Percentiles rank a stretch among this genome's conserved stretches.
Evolutionary conservation across 768 basidiomycete genomes (phyloP).

Genomic region (Crepidotus variabilis): DNA sequence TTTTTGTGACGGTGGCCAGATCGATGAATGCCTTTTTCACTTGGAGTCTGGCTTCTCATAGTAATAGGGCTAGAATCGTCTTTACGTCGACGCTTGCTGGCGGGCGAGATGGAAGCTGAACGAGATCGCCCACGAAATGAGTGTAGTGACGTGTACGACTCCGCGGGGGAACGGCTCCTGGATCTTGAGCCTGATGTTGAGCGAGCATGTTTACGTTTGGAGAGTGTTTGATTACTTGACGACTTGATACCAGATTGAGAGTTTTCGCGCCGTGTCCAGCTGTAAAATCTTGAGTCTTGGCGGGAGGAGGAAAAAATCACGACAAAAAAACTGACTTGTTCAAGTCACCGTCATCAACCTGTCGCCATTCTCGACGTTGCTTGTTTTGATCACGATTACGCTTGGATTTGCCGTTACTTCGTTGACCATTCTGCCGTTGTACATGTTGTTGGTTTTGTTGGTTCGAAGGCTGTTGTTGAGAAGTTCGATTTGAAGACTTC

Average conservation of each 20-base stretch:
- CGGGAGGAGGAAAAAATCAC: neutral
- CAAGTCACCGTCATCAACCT: conserved; percentile 56
- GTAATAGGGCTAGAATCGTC: conserved; percentile 43
- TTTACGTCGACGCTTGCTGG: conserved; percentile 49
- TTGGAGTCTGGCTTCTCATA: conserved; percentile 45
- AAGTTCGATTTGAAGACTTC: conserved; percentile 42
- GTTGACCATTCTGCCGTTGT: conserved; percentile 33
- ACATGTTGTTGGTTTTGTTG: conserved; percentile 17
- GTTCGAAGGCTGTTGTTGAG: conserved; percentile 9
- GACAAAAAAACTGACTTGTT: conserved; percentile 65
- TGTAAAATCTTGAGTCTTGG: conserved; percentile 20
- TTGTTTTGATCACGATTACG: conserved; percentile 31
- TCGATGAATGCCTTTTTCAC: conserved; percentile 37
- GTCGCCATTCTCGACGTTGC: conserved; percentile 45
- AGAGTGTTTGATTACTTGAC: conserved; percentile 26
- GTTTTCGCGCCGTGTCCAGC: conserved; percentile 65
- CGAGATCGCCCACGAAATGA: conserved; percentile 66
- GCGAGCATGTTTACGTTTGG: conserved; percentile 41
- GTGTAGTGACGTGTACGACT: conserved; percentile 59
- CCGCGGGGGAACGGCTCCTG: conserved; percentile 57
- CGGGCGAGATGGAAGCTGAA: conserved; percentile 58
- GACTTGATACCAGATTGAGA: conserved; percentile 36
- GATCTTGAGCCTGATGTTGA: conserved; percentile 60
- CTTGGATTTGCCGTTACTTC: conserved; percentile 30
- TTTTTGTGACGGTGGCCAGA: conserved; percentile 18